phyloP scores from a whole-genome alignment of 2,329 filamentous ascomycete genomes.

The Penicillium aurantiogriseum region DNA sequence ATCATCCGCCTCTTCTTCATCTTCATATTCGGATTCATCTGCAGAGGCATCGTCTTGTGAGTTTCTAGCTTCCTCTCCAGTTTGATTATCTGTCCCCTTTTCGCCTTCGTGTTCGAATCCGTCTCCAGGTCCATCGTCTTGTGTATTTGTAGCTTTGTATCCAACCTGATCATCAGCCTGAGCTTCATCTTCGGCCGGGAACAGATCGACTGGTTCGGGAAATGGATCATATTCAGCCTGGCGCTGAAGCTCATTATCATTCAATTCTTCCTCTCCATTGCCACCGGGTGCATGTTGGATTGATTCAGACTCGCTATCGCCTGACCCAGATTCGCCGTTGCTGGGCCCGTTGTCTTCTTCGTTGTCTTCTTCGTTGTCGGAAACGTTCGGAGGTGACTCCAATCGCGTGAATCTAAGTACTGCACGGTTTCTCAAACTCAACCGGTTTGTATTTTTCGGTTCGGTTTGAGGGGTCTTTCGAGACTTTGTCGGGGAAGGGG shows the following conservation, averaged over 20 bases:
- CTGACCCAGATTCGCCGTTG: neutral
- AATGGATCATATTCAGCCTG: constrained; percentile 1
- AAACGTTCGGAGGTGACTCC: neutral
- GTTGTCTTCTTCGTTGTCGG: neutral
- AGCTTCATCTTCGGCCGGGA: neutral
- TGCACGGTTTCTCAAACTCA: neutral
- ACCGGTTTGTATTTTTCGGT: neutral
- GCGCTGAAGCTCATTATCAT: neutral
- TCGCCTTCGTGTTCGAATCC: neutral
- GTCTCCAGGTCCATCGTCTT: neutral
- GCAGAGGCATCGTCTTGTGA: neutral
- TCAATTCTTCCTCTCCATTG: neutral
- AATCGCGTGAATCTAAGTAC: neutral
- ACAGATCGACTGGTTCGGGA: neutral
- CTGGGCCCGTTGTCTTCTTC: neutral
- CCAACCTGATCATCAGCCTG: neutral
- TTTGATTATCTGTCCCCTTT: no score
- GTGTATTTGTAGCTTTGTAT: neutral
- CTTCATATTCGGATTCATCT: neutral
- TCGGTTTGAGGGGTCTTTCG: neutral
- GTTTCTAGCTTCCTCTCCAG: neutral
- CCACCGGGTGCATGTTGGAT: neutral
- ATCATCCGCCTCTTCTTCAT: neutral
- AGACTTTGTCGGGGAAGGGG: neutral
- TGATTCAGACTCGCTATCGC: neutral